Percentiles rank a stretch among this genome's conserved stretches.
Conservation (phyloP, 2,329 filamentous ascomycete genomes). For the Trichophyton mentagrophytes region DNA sequence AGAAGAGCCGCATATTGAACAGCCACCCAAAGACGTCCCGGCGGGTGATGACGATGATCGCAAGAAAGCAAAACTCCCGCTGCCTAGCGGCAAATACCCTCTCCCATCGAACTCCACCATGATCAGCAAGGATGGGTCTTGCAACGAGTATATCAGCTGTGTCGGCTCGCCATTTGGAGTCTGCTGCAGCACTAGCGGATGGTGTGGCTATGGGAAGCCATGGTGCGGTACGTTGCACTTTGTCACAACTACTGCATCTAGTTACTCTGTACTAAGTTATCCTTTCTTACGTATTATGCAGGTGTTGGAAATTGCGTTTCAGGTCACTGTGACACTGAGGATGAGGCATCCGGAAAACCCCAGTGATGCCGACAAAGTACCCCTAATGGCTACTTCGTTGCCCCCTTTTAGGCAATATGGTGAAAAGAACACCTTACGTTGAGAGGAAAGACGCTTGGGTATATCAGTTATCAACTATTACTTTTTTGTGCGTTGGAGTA, state of each 20-base stretch:
- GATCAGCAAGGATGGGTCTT: conserved; percentile 13
- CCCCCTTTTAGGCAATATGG: not conserved
- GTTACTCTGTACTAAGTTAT: not conserved
- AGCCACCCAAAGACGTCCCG: not conserved
- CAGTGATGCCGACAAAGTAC: not conserved
- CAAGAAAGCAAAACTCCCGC: not conserved
- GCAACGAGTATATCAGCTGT: conserved; percentile 8
- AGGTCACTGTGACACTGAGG: conserved; percentile 9
- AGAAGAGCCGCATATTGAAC: not conserved
- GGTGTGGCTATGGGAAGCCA: conserved; percentile 11
- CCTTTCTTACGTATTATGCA: not conserved
- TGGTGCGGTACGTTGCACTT: conserved; percentile 13
- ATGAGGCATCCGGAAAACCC: not conserved
- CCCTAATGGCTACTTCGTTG: not conserved
- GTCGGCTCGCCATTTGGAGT: conserved; percentile 12
- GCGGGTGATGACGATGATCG: not conserved
- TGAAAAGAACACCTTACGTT: not conserved
- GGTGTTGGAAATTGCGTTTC: conserved; percentile 12
- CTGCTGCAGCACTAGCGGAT: conserved; percentile 13
- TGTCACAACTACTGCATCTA: not conserved
- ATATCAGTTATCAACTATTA: not conserved
- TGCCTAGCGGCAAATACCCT: not conserved
- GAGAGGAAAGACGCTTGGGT: not conserved
- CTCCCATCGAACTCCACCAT: not conserved
- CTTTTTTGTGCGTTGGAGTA: not conserved